Percentiles rank a stretch among this genome's conserved stretches.
Evolutionary conservation across 2,329 filamentous ascomycete species (phyloP).

Genomic region (Colletotrichum trifolii): DNA sequence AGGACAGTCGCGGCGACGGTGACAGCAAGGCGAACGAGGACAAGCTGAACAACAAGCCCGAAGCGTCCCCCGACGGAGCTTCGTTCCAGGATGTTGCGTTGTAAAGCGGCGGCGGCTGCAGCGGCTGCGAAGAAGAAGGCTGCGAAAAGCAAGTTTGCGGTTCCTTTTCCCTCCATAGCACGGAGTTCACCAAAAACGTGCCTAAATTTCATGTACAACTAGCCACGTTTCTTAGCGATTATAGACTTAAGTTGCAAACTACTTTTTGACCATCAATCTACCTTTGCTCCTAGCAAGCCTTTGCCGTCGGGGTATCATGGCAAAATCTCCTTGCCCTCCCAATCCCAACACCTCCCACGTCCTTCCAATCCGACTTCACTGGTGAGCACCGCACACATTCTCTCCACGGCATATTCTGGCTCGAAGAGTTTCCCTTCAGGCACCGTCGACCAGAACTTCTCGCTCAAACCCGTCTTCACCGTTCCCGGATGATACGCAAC

Average conservation of each 20-base stretch:
- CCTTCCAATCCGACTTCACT: constrained; percentile 59
- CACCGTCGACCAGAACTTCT: constrained; percentile 76
- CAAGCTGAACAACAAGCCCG: constrained; percentile 51
- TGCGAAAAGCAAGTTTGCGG: not conserved
- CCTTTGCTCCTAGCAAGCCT: too few species aligned
- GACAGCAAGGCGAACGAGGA: constrained; percentile 31
- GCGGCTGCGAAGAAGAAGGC: not conserved
- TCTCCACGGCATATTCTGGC: constrained; percentile 73
- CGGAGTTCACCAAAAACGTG: constrained; percentile 29
- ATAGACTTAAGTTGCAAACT: constrained; percentile 17
- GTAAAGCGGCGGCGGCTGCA: constrained; percentile 45
- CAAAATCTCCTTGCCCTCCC: constrained; percentile 71
- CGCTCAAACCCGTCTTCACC: constrained; percentile 79
- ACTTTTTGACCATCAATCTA: too few species aligned
- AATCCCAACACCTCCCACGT: constrained; percentile 76
- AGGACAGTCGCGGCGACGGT: constrained; percentile 46
- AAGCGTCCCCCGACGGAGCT: constrained; percentile 63
- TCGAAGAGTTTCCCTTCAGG: constrained; percentile 72
- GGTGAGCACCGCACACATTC: constrained; percentile 69
- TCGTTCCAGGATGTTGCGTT: constrained; percentile 75
- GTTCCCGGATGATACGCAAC: constrained; percentile 84
- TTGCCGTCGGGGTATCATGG: constrained; percentile 51
- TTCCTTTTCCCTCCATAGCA: constrained; percentile 15
- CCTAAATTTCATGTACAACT: constrained; percentile 23
- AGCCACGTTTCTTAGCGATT: constrained; percentile 23